Evolutionary conservation across 805 yeast species (phyloP), one percentile per base, ranked within the genome.

Genomic region (Candida corydali): DNA sequence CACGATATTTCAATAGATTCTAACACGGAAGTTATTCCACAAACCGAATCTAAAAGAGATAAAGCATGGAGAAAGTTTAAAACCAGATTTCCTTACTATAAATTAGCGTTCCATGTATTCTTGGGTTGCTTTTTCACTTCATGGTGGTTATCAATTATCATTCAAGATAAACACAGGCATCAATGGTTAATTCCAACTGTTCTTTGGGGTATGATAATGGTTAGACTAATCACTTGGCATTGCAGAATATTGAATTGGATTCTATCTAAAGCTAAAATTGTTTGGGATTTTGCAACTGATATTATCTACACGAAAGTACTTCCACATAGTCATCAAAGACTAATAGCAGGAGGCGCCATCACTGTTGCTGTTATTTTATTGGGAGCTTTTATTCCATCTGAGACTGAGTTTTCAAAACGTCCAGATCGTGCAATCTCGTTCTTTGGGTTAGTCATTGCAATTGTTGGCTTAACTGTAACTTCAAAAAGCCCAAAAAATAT

Each of bases 131-230:
- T 72, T 42, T 70, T 73, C 59, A 72, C 78, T n/a, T 57, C 73
- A 8, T 72, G 76, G 76, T 76, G 81, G 81, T 50, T 76, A 29
- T 68, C 78, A 11, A 73, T 76, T 39, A 37, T 76, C 19, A 70
- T 70, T 34, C 81, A 75, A 50, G 49, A 66, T 5, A 64, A 68
- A 42, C 70, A 69, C 31, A 59, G 80, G 37, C 73, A 57, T 43
- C 46, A 65, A 40, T 76, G 82, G 82, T 67, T 76, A 48, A 73
- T 76, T 41, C 82, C 81, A 14, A 75, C 81, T 3, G 53, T 76
- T 15, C 45, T 76, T 31, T 76, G 74, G 70, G 62, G 69, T 28
- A 58, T 65, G 55, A 53, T 75, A 19, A 72, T 74, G 70, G 61
- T 69, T 16, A 60, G 82, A 17, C 56, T 76, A 37, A 66, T 76